These are phyloP conservation scores for Penicillium odoratum DNA, from an alignment of 495 filamentous ascomycete genomes.

Conservation along the genomic window DNA sequence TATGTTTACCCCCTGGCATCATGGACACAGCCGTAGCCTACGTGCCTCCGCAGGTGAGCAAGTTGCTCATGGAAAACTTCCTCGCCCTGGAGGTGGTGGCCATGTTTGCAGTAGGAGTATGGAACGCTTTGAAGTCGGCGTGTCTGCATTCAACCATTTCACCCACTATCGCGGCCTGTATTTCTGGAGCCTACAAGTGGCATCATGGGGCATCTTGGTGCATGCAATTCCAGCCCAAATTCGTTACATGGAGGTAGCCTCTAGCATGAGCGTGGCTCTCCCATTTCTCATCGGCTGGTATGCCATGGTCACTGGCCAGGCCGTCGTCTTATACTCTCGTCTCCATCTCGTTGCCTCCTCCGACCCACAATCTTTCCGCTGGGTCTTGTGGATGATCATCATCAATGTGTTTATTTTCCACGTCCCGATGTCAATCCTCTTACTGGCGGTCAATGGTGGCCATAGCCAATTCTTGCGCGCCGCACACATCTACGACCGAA, in stretches of 20 bases:
- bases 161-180: slow-evolving; percentile 36
- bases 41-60: slow-evolving; percentile 10
- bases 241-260: not conserved
- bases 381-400: slow-evolving; percentile 57
- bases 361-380: slow-evolving; percentile 37
- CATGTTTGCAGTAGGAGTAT: slow-evolving; percentile 30
- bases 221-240: slow-evolving; percentile 22
- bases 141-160: slow-evolving; percentile 38
- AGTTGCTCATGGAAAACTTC: slow-evolving; percentile 14
- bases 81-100: slow-evolving; percentile 8
- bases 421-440: slow-evolving; percentile 53
- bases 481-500: slow-evolving; percentile 49
- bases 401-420: slow-evolving; percentile 46
- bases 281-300: slow-evolving; percentile 53
- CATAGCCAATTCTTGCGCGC: slow-evolving; percentile 25
- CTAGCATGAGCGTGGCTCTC: slow-evolving; percentile 3
- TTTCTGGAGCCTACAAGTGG: slow-evolving; percentile 39
- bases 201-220: slow-evolving; percentile 31
- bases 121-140: slow-evolving; percentile 32
- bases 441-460: slow-evolving; percentile 31
- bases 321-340: slow-evolving; percentile 64
- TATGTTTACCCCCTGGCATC: not conserved
- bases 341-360: slow-evolving; percentile 59
- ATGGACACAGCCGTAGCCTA: slow-evolving; percentile 18
- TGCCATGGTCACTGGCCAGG: slow-evolving; percentile 62